phyloP scores from a whole-genome alignment of 352 stramenopile genomes.

The Stramenopiles sp. region DNA sequence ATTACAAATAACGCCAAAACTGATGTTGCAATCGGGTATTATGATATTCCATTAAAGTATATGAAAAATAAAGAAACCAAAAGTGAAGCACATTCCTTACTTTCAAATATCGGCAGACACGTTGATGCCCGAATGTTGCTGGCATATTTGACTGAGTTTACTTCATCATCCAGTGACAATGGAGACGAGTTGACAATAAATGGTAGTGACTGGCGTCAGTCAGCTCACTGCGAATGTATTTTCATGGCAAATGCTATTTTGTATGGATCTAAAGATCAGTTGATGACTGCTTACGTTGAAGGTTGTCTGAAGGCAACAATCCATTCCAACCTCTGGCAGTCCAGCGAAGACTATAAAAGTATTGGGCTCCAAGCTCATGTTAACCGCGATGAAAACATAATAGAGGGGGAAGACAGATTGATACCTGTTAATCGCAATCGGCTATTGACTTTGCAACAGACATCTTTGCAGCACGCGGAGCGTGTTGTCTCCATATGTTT shows the following conservation, averaged over 20 bases:
- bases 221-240: neutral
- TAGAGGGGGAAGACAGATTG: no score
- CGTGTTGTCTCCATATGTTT: neutral
- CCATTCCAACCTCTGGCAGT: neutral
- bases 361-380: no score
- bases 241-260: slow-evolving; percentile 8
- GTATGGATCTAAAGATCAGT: neutral
- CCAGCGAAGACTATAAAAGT: no score
- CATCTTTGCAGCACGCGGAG: neutral
- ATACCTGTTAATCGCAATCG: no score
- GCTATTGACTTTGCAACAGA: no score
- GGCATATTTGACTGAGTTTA: neutral
- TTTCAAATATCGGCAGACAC: neutral
- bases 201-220: neutral
- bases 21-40: neutral
- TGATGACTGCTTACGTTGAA: neutral
- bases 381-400: no score
- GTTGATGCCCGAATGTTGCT: neutral
- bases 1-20: no score
- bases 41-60: slow-evolving; percentile 12
- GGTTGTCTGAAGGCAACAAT: neutral
- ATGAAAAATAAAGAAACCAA: neutral
- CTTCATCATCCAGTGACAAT: neutral
- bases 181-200: neutral
- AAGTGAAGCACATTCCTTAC: neutral